These are phyloP conservation scores for Aureobasidium sp. DNA, from an alignment of 2,329 filamentous ascomycete genomes.

Conservation along the genomic window DNA sequence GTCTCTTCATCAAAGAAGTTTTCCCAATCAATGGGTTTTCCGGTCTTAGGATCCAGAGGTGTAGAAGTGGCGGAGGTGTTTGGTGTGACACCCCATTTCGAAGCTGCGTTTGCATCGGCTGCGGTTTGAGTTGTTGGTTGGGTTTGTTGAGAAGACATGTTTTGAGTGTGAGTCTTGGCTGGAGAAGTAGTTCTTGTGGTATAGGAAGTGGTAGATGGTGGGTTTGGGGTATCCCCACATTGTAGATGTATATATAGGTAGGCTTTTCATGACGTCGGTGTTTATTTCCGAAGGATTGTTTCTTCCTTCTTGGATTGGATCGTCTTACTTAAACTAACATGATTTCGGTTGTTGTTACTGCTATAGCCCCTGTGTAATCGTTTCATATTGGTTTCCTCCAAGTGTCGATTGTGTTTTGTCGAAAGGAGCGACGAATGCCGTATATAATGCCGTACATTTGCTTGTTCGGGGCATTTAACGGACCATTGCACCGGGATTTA, in stretches of 20 bases:
- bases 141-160: not conserved
- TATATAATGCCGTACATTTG: too few relatives aligned
- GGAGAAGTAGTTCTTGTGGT: not conserved
- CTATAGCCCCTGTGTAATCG: not conserved
- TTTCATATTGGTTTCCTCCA: too few relatives aligned
- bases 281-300: not conserved
- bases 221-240: not conserved
- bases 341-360: not conserved
- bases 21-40: conserved; percentile 12
- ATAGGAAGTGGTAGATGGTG: not conserved
- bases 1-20: conserved; percentile 17
- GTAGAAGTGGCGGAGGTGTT: not conserved
- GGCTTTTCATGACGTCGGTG: not conserved
- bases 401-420: too few relatives aligned
- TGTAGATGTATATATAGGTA: not conserved
- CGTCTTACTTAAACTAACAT: too few relatives aligned
- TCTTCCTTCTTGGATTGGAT: not conserved
- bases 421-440: too few relatives aligned
- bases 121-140: not conserved
- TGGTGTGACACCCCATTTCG: conserved; percentile 18
- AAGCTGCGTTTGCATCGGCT: not conserved
- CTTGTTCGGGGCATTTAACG: too few relatives aligned
- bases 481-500: too few relatives aligned
- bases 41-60: conserved; percentile 1
- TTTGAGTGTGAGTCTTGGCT: not conserved